These are phyloP conservation scores for Apiotrichum sp. DNA, from an alignment of 1,284 basidiomycete species.

Conservation along the genomic window DNA sequence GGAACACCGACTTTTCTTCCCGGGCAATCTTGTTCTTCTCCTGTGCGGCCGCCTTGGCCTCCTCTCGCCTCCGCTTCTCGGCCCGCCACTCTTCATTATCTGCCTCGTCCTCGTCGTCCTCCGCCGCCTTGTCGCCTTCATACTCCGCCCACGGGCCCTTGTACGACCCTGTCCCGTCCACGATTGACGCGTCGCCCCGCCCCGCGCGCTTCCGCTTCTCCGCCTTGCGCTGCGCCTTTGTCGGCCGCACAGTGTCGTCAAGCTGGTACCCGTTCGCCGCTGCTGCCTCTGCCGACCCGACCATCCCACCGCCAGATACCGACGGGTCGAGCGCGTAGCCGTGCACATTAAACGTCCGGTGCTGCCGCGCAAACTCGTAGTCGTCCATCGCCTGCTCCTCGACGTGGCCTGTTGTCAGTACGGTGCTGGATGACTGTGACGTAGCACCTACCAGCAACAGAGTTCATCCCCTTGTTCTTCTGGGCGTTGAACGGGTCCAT, in stretches of 20 bases:
- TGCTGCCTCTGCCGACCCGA: conserved; percentile 73
- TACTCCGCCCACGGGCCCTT: conserved; percentile 95
- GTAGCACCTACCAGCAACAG: conserved; percentile 46
- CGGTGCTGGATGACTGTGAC: too few relatives aligned
- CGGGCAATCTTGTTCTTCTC: conserved; percentile 76
- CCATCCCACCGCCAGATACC: conserved; percentile 51
- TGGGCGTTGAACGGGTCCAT: conserved; percentile 82
- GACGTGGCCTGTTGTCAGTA: conserved; percentile 62
- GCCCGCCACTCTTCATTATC: conserved; percentile 60
- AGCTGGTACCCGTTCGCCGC: conserved; percentile 67
- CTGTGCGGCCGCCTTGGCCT: conserved; percentile 54
- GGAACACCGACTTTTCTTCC: conserved; percentile 89
- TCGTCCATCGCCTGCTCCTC: conserved; percentile 94
- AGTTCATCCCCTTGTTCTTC: conserved; percentile 70
- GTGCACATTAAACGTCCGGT: conserved; percentile 87
- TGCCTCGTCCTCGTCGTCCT: conserved; percentile 58
- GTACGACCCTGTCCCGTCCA: conserved; percentile 84
- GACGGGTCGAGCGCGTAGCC: conserved; percentile 95
- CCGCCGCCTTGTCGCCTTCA: conserved; percentile 66
- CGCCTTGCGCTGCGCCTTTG: conserved; percentile 61
- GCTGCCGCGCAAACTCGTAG: conserved; percentile 86
- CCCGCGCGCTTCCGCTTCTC: conserved; percentile 73
- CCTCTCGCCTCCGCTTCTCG: conserved; percentile 52
- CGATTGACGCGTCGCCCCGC: conserved; percentile 74
- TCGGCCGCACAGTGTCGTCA: conserved; percentile 62